Conservation (phyloP, 2,329 filamentous ascomycete genomes). For the Neurospora crassa region DNA sequence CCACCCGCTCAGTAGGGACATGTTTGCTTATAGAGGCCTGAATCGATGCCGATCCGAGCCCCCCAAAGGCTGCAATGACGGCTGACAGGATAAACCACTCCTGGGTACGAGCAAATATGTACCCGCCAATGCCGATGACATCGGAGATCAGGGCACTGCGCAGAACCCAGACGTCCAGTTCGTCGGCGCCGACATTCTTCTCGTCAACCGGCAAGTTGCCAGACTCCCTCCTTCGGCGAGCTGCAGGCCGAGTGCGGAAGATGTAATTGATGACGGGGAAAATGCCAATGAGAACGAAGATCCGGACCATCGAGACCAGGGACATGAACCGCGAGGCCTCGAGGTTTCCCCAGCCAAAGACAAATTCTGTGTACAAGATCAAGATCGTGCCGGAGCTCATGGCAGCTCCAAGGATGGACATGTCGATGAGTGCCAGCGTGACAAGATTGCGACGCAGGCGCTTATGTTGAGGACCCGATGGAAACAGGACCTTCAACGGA, state of each 20-base stretch:
- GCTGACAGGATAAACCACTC: conserved; percentile 62
- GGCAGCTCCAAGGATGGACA: conserved; percentile 68
- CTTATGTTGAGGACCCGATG: conserved; percentile 53
- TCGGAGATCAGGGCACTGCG: conserved; percentile 69
- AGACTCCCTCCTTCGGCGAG: conserved; percentile 29
- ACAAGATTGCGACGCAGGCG: conserved; percentile 72
- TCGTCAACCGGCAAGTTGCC: conserved; percentile 29
- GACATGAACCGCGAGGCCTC: conserved; percentile 77
- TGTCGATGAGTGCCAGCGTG: conserved; percentile 70
- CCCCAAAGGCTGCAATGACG: conserved; percentile 65
- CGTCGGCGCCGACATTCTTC: conserved; percentile 61
- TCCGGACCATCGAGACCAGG: conserved; percentile 66
- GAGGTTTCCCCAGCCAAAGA: conserved; percentile 74
- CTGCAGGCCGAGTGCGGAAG: conserved; percentile 49
- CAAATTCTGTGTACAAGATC: conserved; percentile 71
- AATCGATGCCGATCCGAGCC: conserved; percentile 75
- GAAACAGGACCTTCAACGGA: conserved; percentile 70
- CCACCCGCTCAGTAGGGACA: conserved; percentile 70
- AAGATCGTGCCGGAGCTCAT: conserved; percentile 77
- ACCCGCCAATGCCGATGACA: conserved; percentile 65
- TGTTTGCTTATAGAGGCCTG: conserved; percentile 86
- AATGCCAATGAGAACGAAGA: conserved; percentile 62
- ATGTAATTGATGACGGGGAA: conserved; percentile 71
- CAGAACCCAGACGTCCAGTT: conserved; percentile 68
- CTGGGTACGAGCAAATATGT: conserved; percentile 53